These are phyloP conservation scores for Diplodia scrobiculata DNA, from an alignment of 2,329 filamentous ascomycete species.

Conservation along the genomic window DNA sequence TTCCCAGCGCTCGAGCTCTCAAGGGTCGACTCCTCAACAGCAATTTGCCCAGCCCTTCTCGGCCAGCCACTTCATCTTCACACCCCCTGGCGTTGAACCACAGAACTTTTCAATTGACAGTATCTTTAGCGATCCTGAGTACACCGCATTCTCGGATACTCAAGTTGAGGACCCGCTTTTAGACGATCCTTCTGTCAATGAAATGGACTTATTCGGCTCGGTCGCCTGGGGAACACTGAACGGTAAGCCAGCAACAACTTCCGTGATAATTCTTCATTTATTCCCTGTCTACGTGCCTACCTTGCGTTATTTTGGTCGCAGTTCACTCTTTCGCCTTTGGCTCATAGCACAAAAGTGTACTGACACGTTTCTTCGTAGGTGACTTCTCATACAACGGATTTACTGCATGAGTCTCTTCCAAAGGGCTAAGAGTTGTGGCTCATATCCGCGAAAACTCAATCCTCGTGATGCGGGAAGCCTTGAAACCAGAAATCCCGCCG, in stretches of 20 bases:
- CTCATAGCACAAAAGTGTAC: not conserved
- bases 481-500: too few species aligned
- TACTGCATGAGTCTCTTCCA: not conserved
- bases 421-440: not conserved
- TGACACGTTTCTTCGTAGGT: not conserved
- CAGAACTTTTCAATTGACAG: not conserved
- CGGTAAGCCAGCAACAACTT: not conserved
- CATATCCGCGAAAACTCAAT: not conserved
- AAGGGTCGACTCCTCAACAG: conserved; percentile 9
- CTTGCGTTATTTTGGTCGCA: not conserved
- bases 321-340: not conserved
- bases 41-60: conserved; percentile 1
- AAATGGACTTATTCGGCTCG: conserved; percentile 26
- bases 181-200: conserved; percentile 18
- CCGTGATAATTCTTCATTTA: too few species aligned
- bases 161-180: conserved; percentile 6
- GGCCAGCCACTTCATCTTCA: conserved; percentile 23
- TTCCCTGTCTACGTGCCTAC: not conserved
- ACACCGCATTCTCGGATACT: not conserved
- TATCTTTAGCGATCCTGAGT: not conserved
- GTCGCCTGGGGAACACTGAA: conserved; percentile 24
- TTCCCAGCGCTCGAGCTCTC: conserved; percentile 3
- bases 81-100: conserved; percentile 9
- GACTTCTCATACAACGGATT: conserved; percentile 12
- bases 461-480: not conserved